phyloP scores from a whole-genome alignment of 257 asterid species.

The Leonotis leonurus region DNA sequence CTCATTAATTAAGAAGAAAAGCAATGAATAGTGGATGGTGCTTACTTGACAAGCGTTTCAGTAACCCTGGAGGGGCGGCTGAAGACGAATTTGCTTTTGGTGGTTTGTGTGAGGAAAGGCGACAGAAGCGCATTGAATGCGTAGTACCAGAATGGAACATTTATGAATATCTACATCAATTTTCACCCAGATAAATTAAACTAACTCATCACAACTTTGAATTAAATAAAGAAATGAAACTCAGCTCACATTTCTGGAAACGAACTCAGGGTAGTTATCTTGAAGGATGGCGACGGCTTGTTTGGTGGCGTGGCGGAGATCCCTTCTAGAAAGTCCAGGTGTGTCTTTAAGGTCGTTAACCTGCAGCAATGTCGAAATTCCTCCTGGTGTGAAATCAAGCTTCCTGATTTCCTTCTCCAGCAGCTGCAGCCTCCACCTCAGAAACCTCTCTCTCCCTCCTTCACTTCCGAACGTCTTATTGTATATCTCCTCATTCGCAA shows the following conservation, averaged over 20 bases:
- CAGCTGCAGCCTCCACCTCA: slow-evolving; percentile 61
- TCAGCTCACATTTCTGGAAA: slow-evolving; percentile 45
- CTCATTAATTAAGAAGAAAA: too few relatives aligned
- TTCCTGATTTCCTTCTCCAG: slow-evolving; percentile 49
- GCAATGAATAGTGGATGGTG: not conserved
- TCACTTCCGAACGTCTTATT: slow-evolving; percentile 38
- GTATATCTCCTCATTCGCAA: slow-evolving; percentile 36
- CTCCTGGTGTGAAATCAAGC: slow-evolving; percentile 49
- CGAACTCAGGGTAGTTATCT: slow-evolving; percentile 66
- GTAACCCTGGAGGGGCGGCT: slow-evolving; percentile 51
- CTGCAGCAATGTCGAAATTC: slow-evolving; percentile 38
- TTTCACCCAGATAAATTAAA: too few relatives aligned
- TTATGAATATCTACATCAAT: slow-evolving; percentile 55
- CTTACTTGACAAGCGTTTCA: slow-evolving; percentile 54
- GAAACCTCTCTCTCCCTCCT: slow-evolving; percentile 38
- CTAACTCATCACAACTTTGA: too few relatives aligned
- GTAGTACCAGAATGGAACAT: slow-evolving; percentile 69
- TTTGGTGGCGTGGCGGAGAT: slow-evolving; percentile 37
- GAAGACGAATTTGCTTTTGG: slow-evolving; percentile 52
- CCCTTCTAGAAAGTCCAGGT: slow-evolving; percentile 48
- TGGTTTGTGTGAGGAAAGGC: slow-evolving; percentile 52
- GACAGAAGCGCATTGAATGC: slow-evolving; percentile 50
- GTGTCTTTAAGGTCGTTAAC: slow-evolving; percentile 54
- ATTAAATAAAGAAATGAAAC: too few relatives aligned
- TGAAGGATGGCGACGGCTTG: slow-evolving; percentile 42